Evolutionary conservation across 2,329 filamentous ascomycete species (phyloP), one percentile per base, ranked within the genome.

Genomic region (Madurella fahalii): DNA sequence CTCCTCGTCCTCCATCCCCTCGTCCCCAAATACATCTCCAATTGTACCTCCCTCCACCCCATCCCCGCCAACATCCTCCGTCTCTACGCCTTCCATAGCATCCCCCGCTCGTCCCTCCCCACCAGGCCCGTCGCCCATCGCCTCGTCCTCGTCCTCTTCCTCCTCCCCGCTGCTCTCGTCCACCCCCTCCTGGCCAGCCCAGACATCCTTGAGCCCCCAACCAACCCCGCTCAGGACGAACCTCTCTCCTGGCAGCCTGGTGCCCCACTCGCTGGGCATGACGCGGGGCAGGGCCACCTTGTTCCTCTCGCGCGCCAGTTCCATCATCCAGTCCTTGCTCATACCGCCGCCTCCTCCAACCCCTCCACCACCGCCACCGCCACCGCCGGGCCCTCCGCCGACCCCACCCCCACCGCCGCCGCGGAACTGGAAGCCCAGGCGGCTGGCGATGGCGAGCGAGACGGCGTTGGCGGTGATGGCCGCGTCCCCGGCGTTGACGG

Each of bases 241-340:
- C 53, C 84, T 78, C 72, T 88, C 85, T 63, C 80, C 83, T 1
- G 85, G 85, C 56, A 88, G 68, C 11, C 85, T 73, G 7, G 86
- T 78, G 20, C 85, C 85, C 83, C 84, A 88, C 66, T 87, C 85
- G 63, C 81, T 82, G 41, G 80, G 77, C 12, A 80, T 73, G 15
- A 87, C 80, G 57, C 79, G 77, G 17, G 85, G 85, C 58, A 91
- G 71, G 1, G 78, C 80, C 30, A 86, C 75, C 63, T 81, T 82
- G 71, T 91, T 91, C 59, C 85, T 75, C 66, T 87, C 84, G 59
- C 79, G 76, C 12, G 87, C 89, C n/a, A 90, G 74, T 67, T 91
- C 87, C 53, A 85, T 73, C 74, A 92, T 77, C 69, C 87, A 91
- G 61, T 93, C 89, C 67, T 92, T 92, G 68, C 77, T 81, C 48